These are phyloP conservation scores for Brassica nigra DNA, from an alignment of 345 rosid species.

Conservation along the genomic window DNA sequence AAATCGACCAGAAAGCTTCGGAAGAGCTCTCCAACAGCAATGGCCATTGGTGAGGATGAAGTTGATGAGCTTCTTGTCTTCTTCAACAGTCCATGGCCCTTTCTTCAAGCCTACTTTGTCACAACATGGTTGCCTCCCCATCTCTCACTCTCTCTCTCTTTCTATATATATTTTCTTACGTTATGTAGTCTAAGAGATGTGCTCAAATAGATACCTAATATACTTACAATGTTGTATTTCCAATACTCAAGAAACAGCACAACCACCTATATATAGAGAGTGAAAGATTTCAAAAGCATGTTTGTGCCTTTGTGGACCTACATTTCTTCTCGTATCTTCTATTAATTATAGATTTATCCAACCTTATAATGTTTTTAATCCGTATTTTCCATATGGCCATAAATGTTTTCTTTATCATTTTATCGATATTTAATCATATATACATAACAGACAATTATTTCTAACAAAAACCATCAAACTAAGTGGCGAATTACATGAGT, in stretches of 20 bases:
- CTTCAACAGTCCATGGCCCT: conserved; percentile 97
- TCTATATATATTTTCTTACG: neutral
- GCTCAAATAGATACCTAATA: conserved; percentile 5
- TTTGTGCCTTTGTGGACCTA: conserved; percentile 36
- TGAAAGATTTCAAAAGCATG: conserved; percentile 10
- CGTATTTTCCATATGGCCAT: neutral
- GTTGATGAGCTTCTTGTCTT: conserved; percentile 85
- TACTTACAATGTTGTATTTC: conserved; percentile 17
- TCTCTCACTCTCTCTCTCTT: conserved; percentile 27
- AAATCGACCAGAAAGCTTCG: conserved; percentile 60
- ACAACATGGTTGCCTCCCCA: conserved; percentile 96
- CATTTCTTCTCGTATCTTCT: conserved; percentile 37
- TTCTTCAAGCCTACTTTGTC: conserved; percentile 95
- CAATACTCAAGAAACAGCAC: conserved; percentile 21
- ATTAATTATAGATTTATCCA: conserved; percentile 6
- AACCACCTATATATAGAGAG: conserved; percentile 41
- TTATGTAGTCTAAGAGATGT: conserved; percentile 4
- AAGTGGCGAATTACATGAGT: neutral
- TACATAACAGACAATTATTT: neutral
- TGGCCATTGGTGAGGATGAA: conserved; percentile 93
- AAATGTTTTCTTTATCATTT: neutral
- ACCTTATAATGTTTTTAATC: neutral
- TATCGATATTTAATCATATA: neutral
- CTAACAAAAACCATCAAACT: neutral
- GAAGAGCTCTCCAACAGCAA: conserved; percentile 96